Percentiles rank a stretch among this genome's conserved stretches.
phyloP scores from a whole-genome alignment of 169 alveolate species.

The Plasmodium gonderi region DNA sequence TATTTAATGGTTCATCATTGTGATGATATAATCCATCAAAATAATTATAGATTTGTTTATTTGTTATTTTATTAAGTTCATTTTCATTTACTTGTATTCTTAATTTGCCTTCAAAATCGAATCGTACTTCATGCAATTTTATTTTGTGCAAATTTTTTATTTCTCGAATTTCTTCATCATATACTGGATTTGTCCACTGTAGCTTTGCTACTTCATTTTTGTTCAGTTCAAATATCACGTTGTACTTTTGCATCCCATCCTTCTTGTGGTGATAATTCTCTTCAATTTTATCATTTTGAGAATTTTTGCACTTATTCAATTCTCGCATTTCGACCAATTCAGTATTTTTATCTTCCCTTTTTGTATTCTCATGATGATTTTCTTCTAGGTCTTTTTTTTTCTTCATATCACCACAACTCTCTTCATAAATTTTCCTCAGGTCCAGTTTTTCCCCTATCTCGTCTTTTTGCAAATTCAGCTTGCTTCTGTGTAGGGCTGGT shows the following conservation, averaged over 20 bases:
- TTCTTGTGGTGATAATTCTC: not conserved
- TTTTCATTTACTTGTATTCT: conserved; percentile 51
- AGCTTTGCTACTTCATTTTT: conserved; percentile 78
- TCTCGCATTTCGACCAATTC: too few relatives aligned
- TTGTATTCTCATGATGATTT: too few relatives aligned
- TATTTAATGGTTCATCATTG: conserved; percentile 80
- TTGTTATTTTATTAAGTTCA: conserved; percentile 18
- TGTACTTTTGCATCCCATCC: conserved; percentile 12
- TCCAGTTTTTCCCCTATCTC: conserved; percentile 17
- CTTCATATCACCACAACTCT: not conserved
- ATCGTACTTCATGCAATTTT: conserved; percentile 80
- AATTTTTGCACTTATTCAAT: not conserved
- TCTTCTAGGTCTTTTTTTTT: too few relatives aligned
- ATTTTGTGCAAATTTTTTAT: conserved; percentile 44
- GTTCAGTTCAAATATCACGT: conserved; percentile 16
- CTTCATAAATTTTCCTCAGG: not conserved
- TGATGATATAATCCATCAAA: conserved; percentile 82
- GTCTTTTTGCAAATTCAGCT: conserved; percentile 50
- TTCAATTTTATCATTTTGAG: not conserved
- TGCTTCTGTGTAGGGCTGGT: conserved; percentile 55
- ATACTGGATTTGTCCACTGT: conserved; percentile 86
- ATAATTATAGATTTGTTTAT: conserved; percentile 46
- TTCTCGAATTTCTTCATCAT: conserved; percentile 59
- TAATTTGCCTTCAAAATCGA: conserved; percentile 79
- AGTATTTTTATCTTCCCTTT: too few relatives aligned